These are phyloP conservation scores for Ampelocalamus luodianensis DNA, from an alignment of 176 grass and related monocot species.

Conservation along the genomic window DNA sequence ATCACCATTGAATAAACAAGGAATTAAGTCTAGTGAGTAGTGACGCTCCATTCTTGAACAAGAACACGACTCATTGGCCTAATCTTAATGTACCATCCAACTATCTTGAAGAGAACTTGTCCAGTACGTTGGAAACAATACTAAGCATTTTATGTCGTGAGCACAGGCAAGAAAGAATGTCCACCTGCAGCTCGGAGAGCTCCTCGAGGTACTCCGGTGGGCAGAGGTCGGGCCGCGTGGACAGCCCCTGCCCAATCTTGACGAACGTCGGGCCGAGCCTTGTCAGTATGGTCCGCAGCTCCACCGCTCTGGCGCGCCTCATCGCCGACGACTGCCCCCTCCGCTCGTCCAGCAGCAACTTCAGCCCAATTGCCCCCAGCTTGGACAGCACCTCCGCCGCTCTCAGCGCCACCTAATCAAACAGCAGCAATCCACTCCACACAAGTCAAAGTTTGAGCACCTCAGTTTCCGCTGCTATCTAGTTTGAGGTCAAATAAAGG, in stretches of 20 bases:
- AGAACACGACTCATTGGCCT: background rate
- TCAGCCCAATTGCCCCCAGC: slow-evolving; percentile 61
- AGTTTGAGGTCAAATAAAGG: background rate
- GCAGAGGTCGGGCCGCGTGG: slow-evolving; percentile 89
- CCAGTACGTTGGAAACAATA: background rate
- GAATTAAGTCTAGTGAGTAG: background rate
- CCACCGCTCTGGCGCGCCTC: slow-evolving; percentile 71
- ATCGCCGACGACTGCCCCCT: slow-evolving; percentile 48
- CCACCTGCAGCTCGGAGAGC: slow-evolving; percentile 90
- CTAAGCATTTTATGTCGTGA: background rate
- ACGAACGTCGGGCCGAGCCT: slow-evolving; percentile 94
- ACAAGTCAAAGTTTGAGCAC: slow-evolving; percentile 12
- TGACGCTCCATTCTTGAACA: slow-evolving; percentile 1
- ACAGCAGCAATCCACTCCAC: slow-evolving; percentile 13
- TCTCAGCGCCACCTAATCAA: slow-evolving; percentile 66
- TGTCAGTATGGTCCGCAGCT: slow-evolving; percentile 79
- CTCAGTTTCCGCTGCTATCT: background rate
- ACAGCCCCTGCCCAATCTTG: slow-evolving; percentile 94
- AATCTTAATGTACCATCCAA: background rate
- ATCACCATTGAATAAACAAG: background rate
- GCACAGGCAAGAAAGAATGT: background rate
- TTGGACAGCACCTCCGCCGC: slow-evolving; percentile 75
- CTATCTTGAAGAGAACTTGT: background rate
- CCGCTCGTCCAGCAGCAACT: slow-evolving; percentile 68
- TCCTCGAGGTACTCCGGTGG: slow-evolving; percentile 92